These are phyloP conservation scores for Solanum lignicaule DNA, from an alignment of 257 asterid genomes.

Conservation along the genomic window DNA sequence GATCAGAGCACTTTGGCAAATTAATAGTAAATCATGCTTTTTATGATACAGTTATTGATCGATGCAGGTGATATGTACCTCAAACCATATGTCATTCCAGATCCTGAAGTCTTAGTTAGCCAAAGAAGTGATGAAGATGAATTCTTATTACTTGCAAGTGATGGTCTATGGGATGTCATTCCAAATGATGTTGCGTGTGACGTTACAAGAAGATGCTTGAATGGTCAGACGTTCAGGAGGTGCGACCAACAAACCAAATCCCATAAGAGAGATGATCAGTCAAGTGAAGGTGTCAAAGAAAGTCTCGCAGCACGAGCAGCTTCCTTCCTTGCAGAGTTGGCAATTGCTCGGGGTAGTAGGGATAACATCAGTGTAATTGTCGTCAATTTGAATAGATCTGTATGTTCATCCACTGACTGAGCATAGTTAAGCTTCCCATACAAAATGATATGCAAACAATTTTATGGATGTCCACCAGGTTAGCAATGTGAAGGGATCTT, in stretches of 20 bases:
- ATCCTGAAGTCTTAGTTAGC: conserved; percentile 39
- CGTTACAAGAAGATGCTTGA: conserved; percentile 34
- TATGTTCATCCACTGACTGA: neutral
- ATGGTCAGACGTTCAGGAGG: conserved; percentile 13
- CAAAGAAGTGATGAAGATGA: conserved; percentile 28
- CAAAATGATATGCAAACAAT: neutral
- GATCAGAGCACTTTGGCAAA: neutral
- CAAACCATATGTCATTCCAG: conserved; percentile 49
- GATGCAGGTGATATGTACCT: conserved; percentile 50
- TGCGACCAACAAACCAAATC: neutral
- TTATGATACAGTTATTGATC: neutral
- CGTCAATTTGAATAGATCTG: conserved; percentile 14
- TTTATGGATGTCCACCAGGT: neutral
- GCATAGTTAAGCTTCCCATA: neutral
- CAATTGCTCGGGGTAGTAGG: conserved; percentile 46
- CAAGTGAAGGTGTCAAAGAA: neutral
- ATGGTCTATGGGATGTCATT: conserved; percentile 66
- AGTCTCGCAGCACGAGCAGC: conserved; percentile 29
- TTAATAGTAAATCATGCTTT: neutral
- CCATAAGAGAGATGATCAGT: neutral
- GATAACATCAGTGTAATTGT: conserved; percentile 50
- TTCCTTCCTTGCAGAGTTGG: conserved; percentile 36
- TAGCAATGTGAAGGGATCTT: neutral
- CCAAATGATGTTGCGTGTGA: conserved; percentile 50
- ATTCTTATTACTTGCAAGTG: conserved; percentile 52